Base-by-base conservation (phyloP, 768 basidiomycete species). In the Bullera alba region DNA sequence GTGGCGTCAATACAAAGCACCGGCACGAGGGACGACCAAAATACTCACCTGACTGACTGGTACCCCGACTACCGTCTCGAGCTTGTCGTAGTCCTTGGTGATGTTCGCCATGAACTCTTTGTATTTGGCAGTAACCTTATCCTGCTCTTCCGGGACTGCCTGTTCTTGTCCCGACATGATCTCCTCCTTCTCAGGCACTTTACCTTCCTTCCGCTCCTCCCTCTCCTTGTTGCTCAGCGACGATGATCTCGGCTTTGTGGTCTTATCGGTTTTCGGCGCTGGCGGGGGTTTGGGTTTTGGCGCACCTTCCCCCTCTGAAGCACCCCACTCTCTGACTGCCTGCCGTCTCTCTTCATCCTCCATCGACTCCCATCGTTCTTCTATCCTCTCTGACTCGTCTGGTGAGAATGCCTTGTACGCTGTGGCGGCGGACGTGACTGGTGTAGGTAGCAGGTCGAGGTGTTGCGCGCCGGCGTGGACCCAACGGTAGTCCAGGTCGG, bases 21-120 rank as follows among this genome's bases (percentile, higher is more conserved):
- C n/a, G 15, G 5, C 12, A 19, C 22, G 19, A 56, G n/a, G n/a
- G n/a, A n/a, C n/a, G n/a, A n/a, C n/a, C n/a, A n/a, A n/a, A n/a
- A n/a, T n/a, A n/a, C 67, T 56, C 42, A 70, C 70, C 58, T 70
- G 70, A 29, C 56, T 56, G 15, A 72, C 70, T 3, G 70, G 65
- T 3, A 72, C 65, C 5, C 70, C 70, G 19, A 46, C 29, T 3
- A 72, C 59, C 22, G 54, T 15, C 38, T 72, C 70, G 26, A 61
- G 48, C 54, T 70, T 51, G 42, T 69, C 67, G 47, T 67, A 53
- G 25, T 66, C 67, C 34, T 56, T 61, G 46, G 56, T 55, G 6
- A 34, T 48, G 32, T 59, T 57, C n/a, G 51, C 46, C 7, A 63
- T 56, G 12, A 63, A 12, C 26, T 58, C 58, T 34, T 53, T 54